Evolutionary conservation across 1,284 basidiomycete species (phyloP).

Genomic region (Ustilago esculenta): DNA sequence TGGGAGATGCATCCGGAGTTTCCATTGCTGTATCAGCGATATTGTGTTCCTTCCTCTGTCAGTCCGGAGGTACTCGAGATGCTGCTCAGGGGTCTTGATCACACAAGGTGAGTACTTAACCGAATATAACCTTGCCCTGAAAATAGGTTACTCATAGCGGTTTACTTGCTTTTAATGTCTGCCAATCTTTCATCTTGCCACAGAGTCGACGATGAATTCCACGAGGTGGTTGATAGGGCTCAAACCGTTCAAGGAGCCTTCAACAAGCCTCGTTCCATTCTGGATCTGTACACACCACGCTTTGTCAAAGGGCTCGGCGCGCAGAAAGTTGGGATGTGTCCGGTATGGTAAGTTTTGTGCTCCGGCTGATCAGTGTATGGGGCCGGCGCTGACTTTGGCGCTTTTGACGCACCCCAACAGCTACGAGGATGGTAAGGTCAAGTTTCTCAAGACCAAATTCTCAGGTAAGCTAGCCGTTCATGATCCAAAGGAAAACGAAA

Average conservation of each 20-base stretch:
- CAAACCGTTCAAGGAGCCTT: constrained; percentile 25
- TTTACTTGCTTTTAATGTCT: too few species aligned
- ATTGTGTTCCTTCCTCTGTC: constrained; percentile 39
- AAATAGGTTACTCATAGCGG: too few species aligned
- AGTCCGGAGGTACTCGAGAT: constrained; percentile 31
- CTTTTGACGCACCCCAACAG: constrained; percentile 5
- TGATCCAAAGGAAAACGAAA: too few species aligned
- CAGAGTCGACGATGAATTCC: constrained; percentile 20
- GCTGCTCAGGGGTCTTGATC: constrained; percentile 19
- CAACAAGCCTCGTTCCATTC: constrained; percentile 36
- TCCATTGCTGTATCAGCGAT: constrained; percentile 39
- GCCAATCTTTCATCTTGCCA: background rate
- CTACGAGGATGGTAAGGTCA: constrained; percentile 39
- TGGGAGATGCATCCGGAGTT: constrained; percentile 33
- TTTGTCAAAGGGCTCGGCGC: constrained; percentile 34
- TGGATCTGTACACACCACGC: constrained; percentile 57
- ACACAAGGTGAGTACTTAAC: constrained; percentile 14
- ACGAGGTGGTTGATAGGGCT: constrained; percentile 18
- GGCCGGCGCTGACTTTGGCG: background rate
- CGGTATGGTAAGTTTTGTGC: constrained; percentile 37
- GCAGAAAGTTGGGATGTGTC: constrained; percentile 52
- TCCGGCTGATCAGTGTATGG: background rate
- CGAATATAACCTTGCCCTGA: too few species aligned
- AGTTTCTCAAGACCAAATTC: constrained; percentile 49
- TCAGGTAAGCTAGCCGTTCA: constrained; percentile 36